phyloP scores from a whole-genome alignment of 2,329 filamentous ascomycete genomes.

The Knufia petricola region DNA sequence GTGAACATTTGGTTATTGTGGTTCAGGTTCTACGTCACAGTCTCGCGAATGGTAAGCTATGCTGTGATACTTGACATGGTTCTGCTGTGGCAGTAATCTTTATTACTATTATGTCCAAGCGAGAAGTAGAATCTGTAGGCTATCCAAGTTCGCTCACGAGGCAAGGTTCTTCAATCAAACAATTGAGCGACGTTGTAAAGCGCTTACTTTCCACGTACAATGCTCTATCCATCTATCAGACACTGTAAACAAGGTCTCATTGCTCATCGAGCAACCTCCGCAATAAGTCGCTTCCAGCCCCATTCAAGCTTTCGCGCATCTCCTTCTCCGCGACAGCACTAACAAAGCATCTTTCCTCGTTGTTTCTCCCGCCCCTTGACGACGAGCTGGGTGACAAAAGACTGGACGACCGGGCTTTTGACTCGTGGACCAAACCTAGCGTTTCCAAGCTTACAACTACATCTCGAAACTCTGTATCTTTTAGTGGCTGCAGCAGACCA shows the following conservation, averaged over 20 bases:
- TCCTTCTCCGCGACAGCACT: slow-evolving; percentile 75
- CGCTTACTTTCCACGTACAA: background rate
- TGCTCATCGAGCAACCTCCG: slow-evolving; percentile 29
- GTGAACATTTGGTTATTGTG: no score
- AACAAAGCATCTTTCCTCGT: slow-evolving; percentile 68
- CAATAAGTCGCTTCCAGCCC: slow-evolving; percentile 42
- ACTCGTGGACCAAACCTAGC: slow-evolving; percentile 62
- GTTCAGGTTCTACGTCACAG: no score
- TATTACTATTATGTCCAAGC: no score
- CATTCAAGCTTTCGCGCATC: slow-evolving; percentile 57
- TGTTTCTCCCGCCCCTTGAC: slow-evolving; percentile 40
- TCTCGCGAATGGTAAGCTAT: no score
- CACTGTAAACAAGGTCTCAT: background rate
- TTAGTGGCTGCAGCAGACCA: slow-evolving; percentile 71
- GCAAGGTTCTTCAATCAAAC: no score
- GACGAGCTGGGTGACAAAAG: slow-evolving; percentile 62
- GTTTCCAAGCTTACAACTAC: slow-evolving; percentile 85
- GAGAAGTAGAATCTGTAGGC: no score
- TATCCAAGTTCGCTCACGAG: no score
- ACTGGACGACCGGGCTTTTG: slow-evolving; percentile 56
- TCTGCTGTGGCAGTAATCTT: no score
- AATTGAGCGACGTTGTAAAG: no score
- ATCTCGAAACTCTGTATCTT: slow-evolving; percentile 86
- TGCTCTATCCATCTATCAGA: background rate
- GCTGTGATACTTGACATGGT: no score